Conservation (phyloP, 1,284 basidiomycete species). For the Tetrapyrgos nigripes region DNA sequence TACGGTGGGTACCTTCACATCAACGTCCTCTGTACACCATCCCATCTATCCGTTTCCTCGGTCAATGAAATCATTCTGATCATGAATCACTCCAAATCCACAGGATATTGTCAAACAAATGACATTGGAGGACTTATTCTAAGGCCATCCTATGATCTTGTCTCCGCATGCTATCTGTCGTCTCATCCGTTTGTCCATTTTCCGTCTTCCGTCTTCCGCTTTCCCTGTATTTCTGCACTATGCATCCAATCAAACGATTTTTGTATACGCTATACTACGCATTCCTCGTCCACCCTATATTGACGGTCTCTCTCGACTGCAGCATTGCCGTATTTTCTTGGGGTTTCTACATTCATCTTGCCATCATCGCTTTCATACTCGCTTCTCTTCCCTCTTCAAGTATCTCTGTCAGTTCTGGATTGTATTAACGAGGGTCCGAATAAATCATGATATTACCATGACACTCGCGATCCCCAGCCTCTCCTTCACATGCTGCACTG, state of each 20-base stretch:
- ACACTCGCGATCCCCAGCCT: constrained; percentile 1
- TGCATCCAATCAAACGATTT: no score
- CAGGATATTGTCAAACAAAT: constrained; percentile 98
- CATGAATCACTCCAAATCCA: neutral
- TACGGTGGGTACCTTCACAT: constrained; percentile 64
- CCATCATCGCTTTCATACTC: neutral
- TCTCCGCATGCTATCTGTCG: no score
- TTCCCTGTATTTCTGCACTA: neutral
- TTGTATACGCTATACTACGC: no score
- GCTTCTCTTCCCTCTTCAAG: neutral
- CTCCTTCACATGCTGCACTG: neutral
- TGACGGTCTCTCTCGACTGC: no score
- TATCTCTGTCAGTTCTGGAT: no score
- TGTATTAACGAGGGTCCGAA: neutral
- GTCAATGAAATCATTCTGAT: neutral
- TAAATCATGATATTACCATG: neutral
- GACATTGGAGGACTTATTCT: constrained; percentile 95
- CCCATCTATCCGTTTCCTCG: neutral
- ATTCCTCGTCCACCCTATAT: no score
- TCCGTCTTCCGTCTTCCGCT: neutral
- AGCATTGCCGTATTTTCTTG: neutral
- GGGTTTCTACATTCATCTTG: neutral
- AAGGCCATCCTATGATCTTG: no score
- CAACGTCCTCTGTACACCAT: constrained; percentile 30
- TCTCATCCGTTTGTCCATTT: constrained; percentile 11